These are phyloP conservation scores for Magnolia kwangsiensis DNA, from an alignment of 164 flowering plant species.

Conservation along the genomic window DNA sequence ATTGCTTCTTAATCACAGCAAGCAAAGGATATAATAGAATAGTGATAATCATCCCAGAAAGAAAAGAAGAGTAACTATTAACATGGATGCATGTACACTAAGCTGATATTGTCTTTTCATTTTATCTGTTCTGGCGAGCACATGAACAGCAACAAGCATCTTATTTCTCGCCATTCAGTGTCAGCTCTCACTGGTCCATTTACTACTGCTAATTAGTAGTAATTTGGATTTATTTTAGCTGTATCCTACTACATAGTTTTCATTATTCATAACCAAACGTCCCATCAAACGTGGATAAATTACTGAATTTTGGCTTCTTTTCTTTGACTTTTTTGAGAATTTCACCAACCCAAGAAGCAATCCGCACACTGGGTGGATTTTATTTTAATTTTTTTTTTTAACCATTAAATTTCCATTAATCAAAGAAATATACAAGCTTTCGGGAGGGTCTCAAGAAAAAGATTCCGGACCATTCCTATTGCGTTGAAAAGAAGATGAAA, in stretches of 20 bases:
- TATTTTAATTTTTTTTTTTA: too few relatives aligned
- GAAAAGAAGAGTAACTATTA: conserved; percentile 7
- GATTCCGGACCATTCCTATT: too few relatives aligned
- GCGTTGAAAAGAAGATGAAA: too few relatives aligned
- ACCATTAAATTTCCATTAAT: too few relatives aligned
- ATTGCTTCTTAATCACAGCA: not conserved
- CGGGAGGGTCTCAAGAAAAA: too few relatives aligned
- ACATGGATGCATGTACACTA: not conserved
- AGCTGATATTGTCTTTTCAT: not conserved
- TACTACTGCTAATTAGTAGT: conserved; percentile 1
- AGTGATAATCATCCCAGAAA: not conserved
- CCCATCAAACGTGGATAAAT: not conserved
- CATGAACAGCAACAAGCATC: not conserved
- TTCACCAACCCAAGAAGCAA: not conserved
- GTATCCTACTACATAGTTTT: not conserved
- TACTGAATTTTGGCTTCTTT: too few relatives aligned
- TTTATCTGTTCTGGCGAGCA: conserved; percentile 3
- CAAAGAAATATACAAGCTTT: too few relatives aligned
- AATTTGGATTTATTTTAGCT: not conserved
- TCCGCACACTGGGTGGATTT: not conserved
- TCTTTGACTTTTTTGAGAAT: not conserved
- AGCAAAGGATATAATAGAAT: not conserved
- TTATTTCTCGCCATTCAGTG: conserved; percentile 3
- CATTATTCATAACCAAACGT: not conserved
- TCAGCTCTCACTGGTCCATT: conserved; percentile 1